Evolutionary conservation across 2,329 filamentous ascomycete genomes (phyloP).

Genomic region (Capronia americana): DNA sequence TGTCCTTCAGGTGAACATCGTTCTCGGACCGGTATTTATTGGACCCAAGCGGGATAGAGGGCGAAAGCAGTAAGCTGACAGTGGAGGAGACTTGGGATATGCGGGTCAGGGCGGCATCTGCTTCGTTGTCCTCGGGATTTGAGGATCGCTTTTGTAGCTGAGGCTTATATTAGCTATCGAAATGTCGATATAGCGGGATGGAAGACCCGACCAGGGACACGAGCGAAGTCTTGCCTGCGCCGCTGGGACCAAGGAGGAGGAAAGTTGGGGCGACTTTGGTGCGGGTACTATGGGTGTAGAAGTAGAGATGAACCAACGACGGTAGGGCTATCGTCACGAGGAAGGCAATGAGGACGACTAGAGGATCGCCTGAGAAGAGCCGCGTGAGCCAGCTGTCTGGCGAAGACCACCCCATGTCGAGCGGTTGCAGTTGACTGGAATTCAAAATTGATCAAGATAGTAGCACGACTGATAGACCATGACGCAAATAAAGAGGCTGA

Average conservation of each 20-base stretch:
- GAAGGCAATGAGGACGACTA: slow-evolving; percentile 68
- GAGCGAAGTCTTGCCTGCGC: slow-evolving; percentile 85
- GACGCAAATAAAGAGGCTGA: slow-evolving; percentile 22
- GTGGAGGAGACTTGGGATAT: slow-evolving; percentile 67
- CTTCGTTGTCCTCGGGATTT: slow-evolving; percentile 56
- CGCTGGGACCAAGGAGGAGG: slow-evolving; percentile 79
- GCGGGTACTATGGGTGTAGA: slow-evolving; percentile 69
- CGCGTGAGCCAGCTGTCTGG: slow-evolving; percentile 49
- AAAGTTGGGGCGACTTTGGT: slow-evolving; percentile 76
- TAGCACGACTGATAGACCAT: neutral
- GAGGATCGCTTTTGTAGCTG: slow-evolving; percentile 54
- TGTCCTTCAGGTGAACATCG: slow-evolving; percentile 68
- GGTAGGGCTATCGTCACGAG: slow-evolving; percentile 76
- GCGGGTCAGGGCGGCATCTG: slow-evolving; percentile 66
- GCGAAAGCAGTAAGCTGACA: slow-evolving; percentile 62
- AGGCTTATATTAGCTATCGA: slow-evolving; percentile 20
- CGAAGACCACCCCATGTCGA: slow-evolving; percentile 46
- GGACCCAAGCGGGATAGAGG: slow-evolving; percentile 59
- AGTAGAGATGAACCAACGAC: slow-evolving; percentile 75
- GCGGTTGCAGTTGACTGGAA: slow-evolving; percentile 5
- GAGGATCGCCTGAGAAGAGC: slow-evolving; percentile 51
- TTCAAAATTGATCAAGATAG: slow-evolving; percentile 9
- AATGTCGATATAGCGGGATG: slow-evolving; percentile 15
- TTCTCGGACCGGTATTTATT: slow-evolving; percentile 70
- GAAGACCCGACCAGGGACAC: slow-evolving; percentile 69